Evolutionary conservation across 1,284 basidiomycete species (phyloP), one percentile per base, ranked within the genome.

Genomic region (Termitomyces sp.): DNA sequence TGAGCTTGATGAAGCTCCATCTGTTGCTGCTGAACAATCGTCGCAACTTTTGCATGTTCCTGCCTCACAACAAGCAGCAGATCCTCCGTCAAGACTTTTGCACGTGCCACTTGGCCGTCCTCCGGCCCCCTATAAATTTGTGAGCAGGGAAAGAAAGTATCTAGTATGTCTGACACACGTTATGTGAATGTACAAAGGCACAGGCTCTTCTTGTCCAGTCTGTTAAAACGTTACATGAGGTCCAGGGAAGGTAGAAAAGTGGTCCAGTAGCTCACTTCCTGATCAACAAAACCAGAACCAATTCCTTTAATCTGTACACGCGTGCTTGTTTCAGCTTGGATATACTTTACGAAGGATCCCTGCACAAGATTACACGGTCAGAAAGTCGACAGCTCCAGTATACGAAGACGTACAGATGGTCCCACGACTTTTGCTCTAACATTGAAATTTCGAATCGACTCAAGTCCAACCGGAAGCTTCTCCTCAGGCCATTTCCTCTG

Each of bases 291-390:
- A 0, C 96, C 97, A 16, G 93, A 96, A 0, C 97, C 97, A 14
- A 86, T 61, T 10, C 96, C 96, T 70, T 98, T 98, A 67, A 99
- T 97, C 70, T 99, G 96, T n/a, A 98, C 96, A 57, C 96, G 82
- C 13, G 94, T 96, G 34, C 88, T 87, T 0, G 96, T 99, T 72
- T 99, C 96, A 64, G 86, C 84, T 72, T 99, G 96, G 59, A 99
- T 99, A 67, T 94, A 95, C 74, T 99, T 99, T 60, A 99, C 96
- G 67, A 98, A 99, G 66, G 94, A 87, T 61, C 93, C 94, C 90
- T 92, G 52, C 35, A 43, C 6, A 21, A 35, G 30, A 39, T 38
- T 51, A 49, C 51, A 55, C 35, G 24, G 19, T 19, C 44, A 50
- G n/a, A 46, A 16, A 49, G 8, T 40, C 10, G n/a, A 24, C 40